Evolutionary conservation across 148 eudicot genomes (phyloP).

Genomic region (Rhododendron griersonianum): DNA sequence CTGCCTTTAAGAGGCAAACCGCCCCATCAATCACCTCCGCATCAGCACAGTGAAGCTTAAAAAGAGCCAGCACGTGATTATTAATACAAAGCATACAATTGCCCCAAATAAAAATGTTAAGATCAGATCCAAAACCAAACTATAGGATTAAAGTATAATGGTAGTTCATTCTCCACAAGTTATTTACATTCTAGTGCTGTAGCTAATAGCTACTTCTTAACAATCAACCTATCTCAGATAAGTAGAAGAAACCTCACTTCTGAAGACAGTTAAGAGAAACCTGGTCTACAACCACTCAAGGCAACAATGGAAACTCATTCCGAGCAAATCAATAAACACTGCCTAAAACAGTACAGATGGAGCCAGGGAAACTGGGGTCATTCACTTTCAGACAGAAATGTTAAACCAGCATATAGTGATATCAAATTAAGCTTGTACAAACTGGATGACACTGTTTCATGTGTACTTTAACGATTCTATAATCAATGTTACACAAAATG

Average conservation of each 20-base stretch:
- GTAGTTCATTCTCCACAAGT: neutral
- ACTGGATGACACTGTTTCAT: neutral
- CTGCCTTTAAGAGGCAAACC: constrained; percentile 50
- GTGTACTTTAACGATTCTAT: neutral
- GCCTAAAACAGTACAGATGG: neutral
- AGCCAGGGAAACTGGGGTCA: neutral
- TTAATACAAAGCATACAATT: constrained; percentile 3
- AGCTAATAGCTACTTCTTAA: neutral
- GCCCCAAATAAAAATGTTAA: neutral
- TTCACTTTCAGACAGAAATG: neutral
- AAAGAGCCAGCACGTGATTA: constrained; percentile 10
- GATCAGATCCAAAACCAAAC: neutral
- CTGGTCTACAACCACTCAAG: neutral
- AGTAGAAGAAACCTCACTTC: neutral
- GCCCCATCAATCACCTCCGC: constrained; percentile 54
- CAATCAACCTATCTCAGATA: neutral
- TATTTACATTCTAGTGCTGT: neutral
- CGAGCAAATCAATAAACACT: neutral
- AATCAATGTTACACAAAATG: neutral
- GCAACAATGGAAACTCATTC: neutral
- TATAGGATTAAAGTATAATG: neutral
- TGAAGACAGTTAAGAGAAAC: neutral
- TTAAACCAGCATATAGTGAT: neutral
- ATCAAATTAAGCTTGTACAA: neutral
- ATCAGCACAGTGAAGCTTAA: constrained; percentile 57